Percentiles rank a stretch among this genome's conserved stretches.
Evolutionary conservation across 2,329 filamentous ascomycete species (phyloP).

Genomic region (Curvularia lunata): DNA sequence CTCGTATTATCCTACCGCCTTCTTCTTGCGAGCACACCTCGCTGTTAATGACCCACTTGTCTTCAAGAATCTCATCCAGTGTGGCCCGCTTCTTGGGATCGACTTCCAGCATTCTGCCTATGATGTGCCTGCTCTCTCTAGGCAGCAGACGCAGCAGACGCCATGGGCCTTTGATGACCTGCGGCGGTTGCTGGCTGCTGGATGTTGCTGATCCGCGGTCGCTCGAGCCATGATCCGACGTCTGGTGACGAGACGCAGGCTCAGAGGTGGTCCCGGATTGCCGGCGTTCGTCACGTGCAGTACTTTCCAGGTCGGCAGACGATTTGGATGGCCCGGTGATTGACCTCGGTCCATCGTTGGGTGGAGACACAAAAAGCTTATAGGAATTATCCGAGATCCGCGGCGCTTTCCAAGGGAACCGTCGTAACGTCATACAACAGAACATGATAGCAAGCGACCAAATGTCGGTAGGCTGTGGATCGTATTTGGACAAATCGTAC

Average conservation of each 20-base stretch:
- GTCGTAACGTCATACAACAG: constrained; percentile 94
- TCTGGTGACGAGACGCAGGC: constrained; percentile 50
- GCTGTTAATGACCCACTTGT: constrained; percentile 88
- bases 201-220: constrained; percentile 30
- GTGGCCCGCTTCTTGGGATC: constrained; percentile 82
- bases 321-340: constrained; percentile 45
- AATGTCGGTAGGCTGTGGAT: constrained; percentile 91
- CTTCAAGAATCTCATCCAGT: constrained; percentile 83
- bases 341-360: constrained; percentile 60
- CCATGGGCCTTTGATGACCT: constrained; percentile 89
- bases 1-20: constrained; percentile 73
- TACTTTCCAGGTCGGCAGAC: constrained; percentile 46
- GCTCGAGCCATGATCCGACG: constrained; percentile 26
- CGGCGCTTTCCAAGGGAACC: constrained; percentile 97
- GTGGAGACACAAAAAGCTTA: constrained; percentile 86
- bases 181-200: constrained; percentile 55
- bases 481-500: constrained; percentile 91
- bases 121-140: constrained; percentile 85
- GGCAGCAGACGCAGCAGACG: constrained; percentile 85
- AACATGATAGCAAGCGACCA: constrained; percentile 99
- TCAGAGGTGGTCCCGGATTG: constrained; percentile 45
- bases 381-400: constrained; percentile 92
- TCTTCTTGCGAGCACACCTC: constrained; percentile 82
- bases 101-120: constrained; percentile 90
- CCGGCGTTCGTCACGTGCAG: constrained; percentile 38